Evolutionary conservation across 78 protist genomes (phyloP), one percentile per base, ranked within the genome.

Genomic region (Dictyostelium firmibasis): DNA sequence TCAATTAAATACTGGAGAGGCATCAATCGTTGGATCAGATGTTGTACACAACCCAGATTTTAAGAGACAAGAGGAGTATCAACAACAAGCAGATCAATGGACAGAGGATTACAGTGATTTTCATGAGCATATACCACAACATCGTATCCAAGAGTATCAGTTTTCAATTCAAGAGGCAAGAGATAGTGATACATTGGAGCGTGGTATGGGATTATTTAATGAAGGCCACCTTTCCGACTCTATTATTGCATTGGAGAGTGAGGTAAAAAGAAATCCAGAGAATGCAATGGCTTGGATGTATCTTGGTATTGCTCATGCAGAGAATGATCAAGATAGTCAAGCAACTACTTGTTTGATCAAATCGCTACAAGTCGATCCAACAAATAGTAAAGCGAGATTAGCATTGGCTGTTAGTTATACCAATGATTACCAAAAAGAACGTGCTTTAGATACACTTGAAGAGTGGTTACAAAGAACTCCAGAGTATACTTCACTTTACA

Each of bases 271-370:
- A 67, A 72, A 96, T 47, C 96, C 96, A 14, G 85, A 83, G n/a
- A 91, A 94, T 86, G 38, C 85, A 1, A 84, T 41, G 53, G 97
- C 97, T 29, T 98, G 99, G 99, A 95, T 79, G 87, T 20, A 70
- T 33, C 94, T 98, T 16, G 98, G 99, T 43, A 85, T 84, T 27
- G 95, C 98, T 18, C 99, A 98, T 47, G 99, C 99, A 1, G 99
- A 98, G 89, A 85, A 89, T 77, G 99, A 98, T 76, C 70, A 94
- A 47, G 99, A 97, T 78, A 29, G 31, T 33, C 47, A 84, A 77
- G 99, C 99, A 25, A 96, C 97, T 31, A 27, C 78, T 0, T 97
- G 98, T 20, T 83, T 98, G 16, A 14, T 81, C 14, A 50, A 84
- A 13, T 96, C 97, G 16, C 74, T 94, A 47, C 75, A 43, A n/a